Conservation (phyloP, 1,139 yeast genomes). For the Suhomyces panamericanus region DNA sequence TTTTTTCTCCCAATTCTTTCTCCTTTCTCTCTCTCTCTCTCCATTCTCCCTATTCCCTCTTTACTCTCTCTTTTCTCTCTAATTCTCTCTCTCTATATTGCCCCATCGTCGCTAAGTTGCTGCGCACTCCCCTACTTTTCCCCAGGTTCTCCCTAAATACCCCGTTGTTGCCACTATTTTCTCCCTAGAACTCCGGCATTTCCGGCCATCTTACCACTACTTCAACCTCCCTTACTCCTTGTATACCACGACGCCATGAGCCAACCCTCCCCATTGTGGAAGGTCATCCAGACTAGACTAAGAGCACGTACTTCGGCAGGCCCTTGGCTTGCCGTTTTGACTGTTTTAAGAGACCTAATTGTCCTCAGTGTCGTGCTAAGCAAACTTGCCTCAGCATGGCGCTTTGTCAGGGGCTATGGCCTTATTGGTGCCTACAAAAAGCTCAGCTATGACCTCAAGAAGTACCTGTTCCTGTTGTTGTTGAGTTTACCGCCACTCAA, state of each 20-base stretch:
- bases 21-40: background rate
- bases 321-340: background rate
- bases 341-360: slow-evolving; percentile 29
- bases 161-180: no score
- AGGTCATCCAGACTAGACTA: background rate
- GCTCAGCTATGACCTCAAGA: slow-evolving; percentile 16
- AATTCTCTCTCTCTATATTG: background rate
- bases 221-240: no score
- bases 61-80: background rate
- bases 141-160: no score
- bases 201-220: background rate
- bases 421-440: slow-evolving; percentile 24
- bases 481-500: slow-evolving; percentile 56
- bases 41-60: no score
- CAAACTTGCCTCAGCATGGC: slow-evolving; percentile 13
- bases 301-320: background rate
- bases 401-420: slow-evolving; percentile 42
- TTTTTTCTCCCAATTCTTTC: background rate
- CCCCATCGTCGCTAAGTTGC: no score
- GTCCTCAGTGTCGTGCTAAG: slow-evolving; percentile 22
- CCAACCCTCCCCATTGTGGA: background rate
- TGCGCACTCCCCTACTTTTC: no score
- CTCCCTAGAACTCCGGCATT: background rate
- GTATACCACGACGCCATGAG: background rate
- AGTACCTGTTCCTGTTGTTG: slow-evolving; percentile 31